phyloP scores from a whole-genome alignment of 1,139 yeast species.

The Candida neerlandica region DNA sequence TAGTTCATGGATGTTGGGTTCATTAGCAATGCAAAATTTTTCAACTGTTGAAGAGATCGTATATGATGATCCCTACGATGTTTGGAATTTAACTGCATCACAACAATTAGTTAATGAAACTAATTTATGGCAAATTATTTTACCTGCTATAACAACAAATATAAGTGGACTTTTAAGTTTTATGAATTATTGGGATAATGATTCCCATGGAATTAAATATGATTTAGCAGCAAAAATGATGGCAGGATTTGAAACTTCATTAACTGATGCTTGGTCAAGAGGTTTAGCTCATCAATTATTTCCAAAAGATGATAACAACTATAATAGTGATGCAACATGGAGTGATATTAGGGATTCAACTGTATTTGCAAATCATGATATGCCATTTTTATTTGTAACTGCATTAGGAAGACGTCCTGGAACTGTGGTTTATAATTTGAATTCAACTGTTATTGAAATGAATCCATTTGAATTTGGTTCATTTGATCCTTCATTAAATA shows the following conservation, averaged over 20 bases:
- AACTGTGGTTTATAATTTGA: slow-evolving; percentile 32
- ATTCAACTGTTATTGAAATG: slow-evolving; percentile 43
- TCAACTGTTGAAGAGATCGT: slow-evolving; percentile 39
- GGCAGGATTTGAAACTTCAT: slow-evolving; percentile 35
- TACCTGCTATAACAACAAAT: slow-evolving; percentile 26
- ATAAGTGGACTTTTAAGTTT: slow-evolving; percentile 31
- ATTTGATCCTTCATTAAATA: slow-evolving; percentile 41
- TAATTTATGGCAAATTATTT: slow-evolving; percentile 23
- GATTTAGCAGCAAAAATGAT: slow-evolving; percentile 31
- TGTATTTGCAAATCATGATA: slow-evolving; percentile 34
- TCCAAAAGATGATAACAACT: slow-evolving; percentile 26
- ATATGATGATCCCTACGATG: slow-evolving; percentile 28
- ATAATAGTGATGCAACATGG: slow-evolving; percentile 31
- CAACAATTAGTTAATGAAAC: slow-evolving; percentile 32
- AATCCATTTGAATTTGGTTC: slow-evolving; percentile 49
- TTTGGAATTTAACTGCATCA: slow-evolving; percentile 40
- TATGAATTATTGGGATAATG: slow-evolving; percentile 31
- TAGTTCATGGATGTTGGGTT: slow-evolving; percentile 42
- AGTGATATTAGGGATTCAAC: slow-evolving; percentile 33
- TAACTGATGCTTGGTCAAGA: slow-evolving; percentile 43
- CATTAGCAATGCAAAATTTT: slow-evolving; percentile 37
- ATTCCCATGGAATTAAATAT: slow-evolving; percentile 26
- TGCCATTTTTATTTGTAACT: slow-evolving; percentile 44
- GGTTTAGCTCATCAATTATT: slow-evolving; percentile 43
- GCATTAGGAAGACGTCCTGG: slow-evolving; percentile 43